phyloP scores from a whole-genome alignment of 345 rosid species.

The Hirschfeldia incana region DNA sequence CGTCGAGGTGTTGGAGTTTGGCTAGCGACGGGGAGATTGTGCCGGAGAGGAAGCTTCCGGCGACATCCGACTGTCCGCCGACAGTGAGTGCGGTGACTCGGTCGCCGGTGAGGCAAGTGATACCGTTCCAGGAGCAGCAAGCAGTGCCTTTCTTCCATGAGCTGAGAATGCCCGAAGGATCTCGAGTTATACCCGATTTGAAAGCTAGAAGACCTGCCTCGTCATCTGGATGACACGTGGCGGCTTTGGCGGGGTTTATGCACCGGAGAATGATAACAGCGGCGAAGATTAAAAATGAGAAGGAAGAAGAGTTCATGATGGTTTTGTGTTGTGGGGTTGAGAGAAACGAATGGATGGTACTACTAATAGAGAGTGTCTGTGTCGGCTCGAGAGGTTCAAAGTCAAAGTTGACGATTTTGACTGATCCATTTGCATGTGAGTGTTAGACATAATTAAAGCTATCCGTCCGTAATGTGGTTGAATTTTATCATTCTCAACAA shows the following conservation, averaged over 20 bases:
- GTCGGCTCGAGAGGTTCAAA: not conserved
- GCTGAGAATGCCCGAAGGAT: slow-evolving; percentile 59
- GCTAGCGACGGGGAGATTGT: slow-evolving; percentile 57
- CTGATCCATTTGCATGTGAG: not conserved
- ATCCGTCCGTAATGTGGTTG: not conserved
- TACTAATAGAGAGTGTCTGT: not conserved
- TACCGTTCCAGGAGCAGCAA: slow-evolving; percentile 62
- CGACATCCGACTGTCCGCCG: not conserved
- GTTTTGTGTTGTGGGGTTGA: not conserved
- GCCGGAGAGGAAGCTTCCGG: slow-evolving; percentile 51
- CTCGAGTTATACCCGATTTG: slow-evolving; percentile 58
- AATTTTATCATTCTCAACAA: not conserved
- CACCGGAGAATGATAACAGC: slow-evolving; percentile 10
- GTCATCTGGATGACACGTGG: slow-evolving; percentile 65
- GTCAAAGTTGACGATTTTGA: not conserved
- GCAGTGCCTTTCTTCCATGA: slow-evolving; percentile 60
- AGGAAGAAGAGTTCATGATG: slow-evolving; percentile 20
- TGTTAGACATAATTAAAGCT: not conserved
- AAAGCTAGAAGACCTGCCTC: slow-evolving; percentile 66
- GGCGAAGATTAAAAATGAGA: slow-evolving; percentile 21
- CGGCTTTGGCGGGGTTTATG: slow-evolving; percentile 38
- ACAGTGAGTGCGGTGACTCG: slow-evolving; percentile 55
- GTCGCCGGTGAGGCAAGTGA: slow-evolving; percentile 42
- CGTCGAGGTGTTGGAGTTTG: slow-evolving; percentile 47
- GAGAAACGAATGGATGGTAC: not conserved